phyloP scores from a whole-genome alignment of 371 early-diverging fungal species.

The Syncephalastrum racemosum region DNA sequence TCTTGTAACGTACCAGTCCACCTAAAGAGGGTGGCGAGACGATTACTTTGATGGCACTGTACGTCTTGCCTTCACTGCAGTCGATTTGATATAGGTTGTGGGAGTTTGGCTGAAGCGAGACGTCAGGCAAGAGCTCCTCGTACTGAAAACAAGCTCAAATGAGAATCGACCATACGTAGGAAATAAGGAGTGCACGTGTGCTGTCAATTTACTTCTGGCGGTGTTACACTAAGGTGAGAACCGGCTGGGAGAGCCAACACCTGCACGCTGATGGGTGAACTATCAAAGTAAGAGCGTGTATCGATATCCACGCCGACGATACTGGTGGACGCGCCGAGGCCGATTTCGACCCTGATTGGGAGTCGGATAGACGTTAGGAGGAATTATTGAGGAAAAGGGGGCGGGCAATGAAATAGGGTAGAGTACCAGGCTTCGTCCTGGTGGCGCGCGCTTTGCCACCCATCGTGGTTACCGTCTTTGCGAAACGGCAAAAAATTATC shows the following conservation, averaged over 20 bases:
- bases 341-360: conserved; percentile 56
- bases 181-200: no score
- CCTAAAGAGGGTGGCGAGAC: conserved; percentile 82
- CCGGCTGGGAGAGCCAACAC: conserved; percentile 29
- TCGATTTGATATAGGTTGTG: conserved; percentile 65
- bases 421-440: conserved; percentile 54
- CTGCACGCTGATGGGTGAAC: conserved; percentile 62
- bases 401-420: background rate
- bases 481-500: no score
- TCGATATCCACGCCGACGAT: conserved; percentile 82
- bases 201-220: no score
- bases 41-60: conserved; percentile 60
- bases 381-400: background rate
- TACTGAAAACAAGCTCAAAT: conserved; percentile 43
- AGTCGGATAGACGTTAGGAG: background rate
- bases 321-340: conserved; percentile 69
- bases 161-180: no score
- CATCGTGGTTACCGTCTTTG: conserved; percentile 30
- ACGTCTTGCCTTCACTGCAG: conserved; percentile 15
- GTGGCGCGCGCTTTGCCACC: conserved; percentile 37
- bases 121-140: conserved; percentile 65
- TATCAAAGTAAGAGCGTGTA: conserved; percentile 77
- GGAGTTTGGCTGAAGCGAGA: conserved; percentile 49
- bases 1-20: conserved; percentile 57
- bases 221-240: background rate